Percentiles rank a stretch among this genome's conserved stretches.
phyloP scores from a whole-genome alignment of 1,139 yeast genomes.

The Candida anutae region DNA sequence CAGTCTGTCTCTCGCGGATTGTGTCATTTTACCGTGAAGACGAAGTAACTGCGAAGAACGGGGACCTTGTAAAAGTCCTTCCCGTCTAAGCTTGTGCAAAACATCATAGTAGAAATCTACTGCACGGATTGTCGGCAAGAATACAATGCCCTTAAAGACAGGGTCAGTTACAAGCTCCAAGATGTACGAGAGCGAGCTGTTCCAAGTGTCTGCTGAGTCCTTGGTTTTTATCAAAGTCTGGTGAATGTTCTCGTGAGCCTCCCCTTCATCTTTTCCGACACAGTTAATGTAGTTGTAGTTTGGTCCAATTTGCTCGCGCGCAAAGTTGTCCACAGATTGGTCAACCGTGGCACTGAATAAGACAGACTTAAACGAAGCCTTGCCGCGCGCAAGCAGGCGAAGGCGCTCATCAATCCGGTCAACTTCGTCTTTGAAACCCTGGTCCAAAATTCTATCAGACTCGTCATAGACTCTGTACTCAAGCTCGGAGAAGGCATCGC shows the following conservation, averaged over 20 bases:
- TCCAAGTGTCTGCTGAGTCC: conserved; percentile 40
- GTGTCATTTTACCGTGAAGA: conserved; percentile 71
- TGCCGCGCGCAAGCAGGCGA: conserved; percentile 25
- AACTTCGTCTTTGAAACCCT: conserved; percentile 64
- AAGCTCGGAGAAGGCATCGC: conserved; percentile 48
- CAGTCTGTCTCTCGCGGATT: conserved; percentile 51
- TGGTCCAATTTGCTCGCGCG: conserved; percentile 56
- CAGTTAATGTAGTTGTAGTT: conserved; percentile 68
- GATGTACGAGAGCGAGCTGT: conserved; percentile 46
- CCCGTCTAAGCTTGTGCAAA: conserved; percentile 9
- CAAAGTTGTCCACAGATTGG: conserved; percentile 55
- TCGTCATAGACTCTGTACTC: conserved; percentile 75
- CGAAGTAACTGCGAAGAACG: conserved; percentile 11
- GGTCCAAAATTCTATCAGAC: conserved; percentile 76
- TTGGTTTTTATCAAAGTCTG: conserved; percentile 54
- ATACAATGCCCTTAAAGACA: conserved; percentile 70
- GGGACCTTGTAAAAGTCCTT: background rate
- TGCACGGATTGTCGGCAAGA: conserved; percentile 69
- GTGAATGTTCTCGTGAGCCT: conserved; percentile 70
- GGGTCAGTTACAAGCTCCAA: conserved; percentile 16
- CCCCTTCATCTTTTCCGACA: conserved; percentile 65
- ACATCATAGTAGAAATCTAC: conserved; percentile 46
- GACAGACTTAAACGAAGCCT: conserved; percentile 46
- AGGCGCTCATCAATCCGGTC: conserved; percentile 46
- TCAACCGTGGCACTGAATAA: conserved; percentile 88